phyloP scores from a whole-genome alignment of 2,329 filamentous ascomycete genomes.

The Parastagonospora avenae region DNA sequence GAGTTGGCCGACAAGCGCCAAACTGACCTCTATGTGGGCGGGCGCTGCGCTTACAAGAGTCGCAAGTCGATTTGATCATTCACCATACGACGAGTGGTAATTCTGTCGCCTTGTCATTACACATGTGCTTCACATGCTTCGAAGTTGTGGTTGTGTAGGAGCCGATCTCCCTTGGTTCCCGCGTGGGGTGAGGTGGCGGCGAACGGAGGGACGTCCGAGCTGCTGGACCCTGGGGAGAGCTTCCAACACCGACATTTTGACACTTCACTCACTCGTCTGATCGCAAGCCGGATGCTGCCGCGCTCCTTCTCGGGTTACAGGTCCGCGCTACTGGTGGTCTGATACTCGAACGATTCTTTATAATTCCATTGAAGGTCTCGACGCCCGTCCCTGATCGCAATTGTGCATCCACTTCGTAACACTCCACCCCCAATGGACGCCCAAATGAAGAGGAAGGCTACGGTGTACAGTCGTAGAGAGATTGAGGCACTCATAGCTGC shows the following conservation, averaged over 20 bases:
- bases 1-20: slow-evolving; percentile 27
- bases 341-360: not conserved
- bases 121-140: no score
- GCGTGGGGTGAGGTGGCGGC: slow-evolving; percentile 3
- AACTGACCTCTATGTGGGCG: not conserved
- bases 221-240: slow-evolving; percentile 3
- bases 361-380: no score
- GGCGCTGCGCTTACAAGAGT: no score
- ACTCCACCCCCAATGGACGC: slow-evolving; percentile 29
- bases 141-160: no score
- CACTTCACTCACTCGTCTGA: no score
- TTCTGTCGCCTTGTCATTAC: no score
- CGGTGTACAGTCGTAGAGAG: slow-evolving; percentile 64
- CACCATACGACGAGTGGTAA: no score
- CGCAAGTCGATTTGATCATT: no score
- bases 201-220: slow-evolving; percentile 9
- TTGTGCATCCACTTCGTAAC: not conserved
- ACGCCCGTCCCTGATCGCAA: no score
- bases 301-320: no score
- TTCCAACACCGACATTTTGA: no score
- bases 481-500: slow-evolving; percentile 84
- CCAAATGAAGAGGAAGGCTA: slow-evolving; percentile 50
- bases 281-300: no score
- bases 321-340: slow-evolving; percentile 6
- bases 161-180: not conserved